phyloP scores from a whole-genome alignment of 169 alveolate genomes.

The Plasmodium inui region DNA sequence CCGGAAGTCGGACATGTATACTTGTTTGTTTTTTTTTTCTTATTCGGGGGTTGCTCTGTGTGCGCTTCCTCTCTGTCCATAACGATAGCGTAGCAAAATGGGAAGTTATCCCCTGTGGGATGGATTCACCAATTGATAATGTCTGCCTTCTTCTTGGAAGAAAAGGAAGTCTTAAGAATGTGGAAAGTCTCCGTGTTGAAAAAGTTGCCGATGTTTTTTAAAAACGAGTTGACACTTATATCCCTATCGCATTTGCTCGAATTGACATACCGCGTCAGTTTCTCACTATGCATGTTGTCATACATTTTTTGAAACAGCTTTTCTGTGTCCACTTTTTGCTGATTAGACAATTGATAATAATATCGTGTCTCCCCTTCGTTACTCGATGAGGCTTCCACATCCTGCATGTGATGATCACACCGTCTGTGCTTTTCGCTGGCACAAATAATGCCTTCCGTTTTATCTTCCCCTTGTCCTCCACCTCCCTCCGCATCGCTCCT shows the following conservation, averaged over 20 bases:
- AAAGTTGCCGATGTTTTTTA: constrained; percentile 8
- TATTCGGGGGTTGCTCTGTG: neutral
- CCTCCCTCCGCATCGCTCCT: neutral
- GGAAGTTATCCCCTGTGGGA: neutral
- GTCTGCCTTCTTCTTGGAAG: constrained; percentile 55
- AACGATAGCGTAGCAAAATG: neutral
- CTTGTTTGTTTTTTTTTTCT: neutral
- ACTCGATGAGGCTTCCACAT: neutral
- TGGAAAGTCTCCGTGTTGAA: constrained; percentile 40
- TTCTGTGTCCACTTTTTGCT: constrained; percentile 18
- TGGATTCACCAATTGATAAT: constrained; percentile 36
- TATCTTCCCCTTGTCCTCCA: neutral
- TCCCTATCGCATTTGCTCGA: constrained; percentile 16
- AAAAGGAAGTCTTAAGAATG: constrained; percentile 19
- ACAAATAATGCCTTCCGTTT: neutral
- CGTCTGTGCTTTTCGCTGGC: neutral
- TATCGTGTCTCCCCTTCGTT: constrained; percentile 1
- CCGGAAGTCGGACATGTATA: neutral
- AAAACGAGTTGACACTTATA: constrained; percentile 21
- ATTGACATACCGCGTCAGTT: constrained; percentile 45
- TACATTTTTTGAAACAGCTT: constrained; percentile 26
- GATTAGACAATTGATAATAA: neutral
- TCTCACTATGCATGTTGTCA: constrained; percentile 48
- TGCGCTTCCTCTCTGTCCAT: neutral
- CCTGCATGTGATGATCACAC: neutral